Evolutionary conservation across 805 yeast species (phyloP).

Genomic region (Yamadazyma laniorum): DNA sequence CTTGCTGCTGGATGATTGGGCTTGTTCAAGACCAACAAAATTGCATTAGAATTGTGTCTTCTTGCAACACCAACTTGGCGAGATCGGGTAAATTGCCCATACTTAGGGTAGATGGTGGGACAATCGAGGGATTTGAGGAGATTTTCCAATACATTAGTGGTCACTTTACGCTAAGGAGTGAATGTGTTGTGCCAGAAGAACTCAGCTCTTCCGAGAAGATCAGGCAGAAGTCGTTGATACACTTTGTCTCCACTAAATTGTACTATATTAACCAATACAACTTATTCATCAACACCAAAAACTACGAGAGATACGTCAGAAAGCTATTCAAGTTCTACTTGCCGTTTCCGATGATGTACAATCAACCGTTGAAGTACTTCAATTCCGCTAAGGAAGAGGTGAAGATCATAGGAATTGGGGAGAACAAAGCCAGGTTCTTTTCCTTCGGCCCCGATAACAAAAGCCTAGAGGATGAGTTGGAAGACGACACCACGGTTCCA

Average conservation of each 20-base stretch:
- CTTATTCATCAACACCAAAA: slow-evolving; percentile 33
- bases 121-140: slow-evolving; percentile 20
- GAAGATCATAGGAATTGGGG: slow-evolving; percentile 28
- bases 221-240: slow-evolving; percentile 34
- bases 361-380: slow-evolving; percentile 53
- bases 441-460: slow-evolving; percentile 16
- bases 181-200: neutral
- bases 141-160: slow-evolving; percentile 13
- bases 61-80: slow-evolving; percentile 58
- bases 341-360: slow-evolving; percentile 76
- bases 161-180: neutral
- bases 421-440: slow-evolving; percentile 28
- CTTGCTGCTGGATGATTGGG: slow-evolving; percentile 42
- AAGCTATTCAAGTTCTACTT: slow-evolving; percentile 50
- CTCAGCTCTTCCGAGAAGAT: neutral
- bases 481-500: slow-evolving; percentile 20
- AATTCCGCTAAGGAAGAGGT: slow-evolving; percentile 35
- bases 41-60: slow-evolving; percentile 44
- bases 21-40: slow-evolving; percentile 16
- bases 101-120: slow-evolving; percentile 21
- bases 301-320: slow-evolving; percentile 62
- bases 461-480: slow-evolving; percentile 19
- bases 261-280: slow-evolving; percentile 54
- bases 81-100: slow-evolving; percentile 51
- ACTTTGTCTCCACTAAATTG: slow-evolving; percentile 41